Conservation (phyloP, 2,329 filamentous ascomycete genomes). For the Aspergillus carbonarius region DNA sequence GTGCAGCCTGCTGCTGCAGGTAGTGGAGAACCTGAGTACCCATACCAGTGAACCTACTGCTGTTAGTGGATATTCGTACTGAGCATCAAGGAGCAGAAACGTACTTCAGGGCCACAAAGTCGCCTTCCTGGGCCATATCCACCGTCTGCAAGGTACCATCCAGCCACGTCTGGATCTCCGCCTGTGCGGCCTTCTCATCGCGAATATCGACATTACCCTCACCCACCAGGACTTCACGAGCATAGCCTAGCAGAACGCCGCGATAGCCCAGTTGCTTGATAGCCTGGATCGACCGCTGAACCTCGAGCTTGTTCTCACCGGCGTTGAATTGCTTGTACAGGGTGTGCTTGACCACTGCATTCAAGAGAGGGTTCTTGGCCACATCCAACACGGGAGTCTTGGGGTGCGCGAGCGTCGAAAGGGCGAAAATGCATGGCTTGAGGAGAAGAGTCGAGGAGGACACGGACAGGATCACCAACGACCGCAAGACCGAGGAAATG, state of each 20-base stretch:
- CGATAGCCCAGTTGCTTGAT: conserved; percentile 53
- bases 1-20: conserved; percentile 35
- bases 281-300: conserved; percentile 45
- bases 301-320: conserved; percentile 50
- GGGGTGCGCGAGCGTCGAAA: conserved; percentile 56
- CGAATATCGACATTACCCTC: conserved; percentile 30
- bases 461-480: conserved; percentile 37
- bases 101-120: conserved; percentile 55
- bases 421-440: conserved; percentile 67
- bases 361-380: conserved; percentile 49
- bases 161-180: conserved; percentile 48
- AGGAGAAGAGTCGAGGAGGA: conserved; percentile 58
- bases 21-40: conserved; percentile 44
- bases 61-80: conserved; percentile 4
- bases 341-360: conserved; percentile 46
- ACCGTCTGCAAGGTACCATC: conserved; percentile 55
- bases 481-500: conserved; percentile 38
- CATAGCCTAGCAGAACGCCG: conserved; percentile 56
- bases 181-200: conserved; percentile 32
- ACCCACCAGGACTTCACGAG: conserved; percentile 55
- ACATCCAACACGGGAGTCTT: conserved; percentile 48
- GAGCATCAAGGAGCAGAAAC: conserved; percentile 14
- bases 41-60: conserved; percentile 27
- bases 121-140: conserved; percentile 52
- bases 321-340: conserved; percentile 61